Percentiles rank a stretch among this genome's conserved stretches.
Evolutionary conservation across 305 asterid genomes (phyloP).

Genomic region (Fraxinus paxiana): DNA sequence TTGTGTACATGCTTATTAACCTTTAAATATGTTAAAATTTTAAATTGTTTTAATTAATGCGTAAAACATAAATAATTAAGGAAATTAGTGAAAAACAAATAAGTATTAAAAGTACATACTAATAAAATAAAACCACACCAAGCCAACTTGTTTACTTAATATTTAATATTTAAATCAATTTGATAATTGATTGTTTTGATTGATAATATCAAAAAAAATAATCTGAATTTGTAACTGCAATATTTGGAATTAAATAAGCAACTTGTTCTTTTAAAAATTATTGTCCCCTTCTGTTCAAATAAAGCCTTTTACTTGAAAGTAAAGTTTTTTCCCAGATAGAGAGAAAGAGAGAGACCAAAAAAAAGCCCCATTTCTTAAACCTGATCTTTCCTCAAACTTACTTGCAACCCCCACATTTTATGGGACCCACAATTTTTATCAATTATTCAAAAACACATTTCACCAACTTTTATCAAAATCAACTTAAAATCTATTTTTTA

Average conservation of each 20-base stretch:
- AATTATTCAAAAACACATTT: neutral
- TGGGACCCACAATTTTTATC: neutral
- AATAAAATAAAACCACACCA: neutral
- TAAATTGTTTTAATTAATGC: neutral
- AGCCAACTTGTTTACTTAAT: neutral
- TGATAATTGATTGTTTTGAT: neutral
- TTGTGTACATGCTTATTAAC: neutral
- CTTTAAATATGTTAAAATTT: neutral
- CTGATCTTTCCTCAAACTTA: neutral
- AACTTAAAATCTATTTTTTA: neutral
- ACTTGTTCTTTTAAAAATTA: neutral
- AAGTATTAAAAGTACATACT: neutral
- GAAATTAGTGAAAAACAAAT: neutral
- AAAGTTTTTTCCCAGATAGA: neutral
- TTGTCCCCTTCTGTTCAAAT: neutral
- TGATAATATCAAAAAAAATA: neutral
- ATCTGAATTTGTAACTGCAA: neutral
- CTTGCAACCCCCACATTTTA: neutral
- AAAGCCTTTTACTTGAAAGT: neutral
- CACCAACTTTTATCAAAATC: neutral
- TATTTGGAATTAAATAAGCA: neutral
- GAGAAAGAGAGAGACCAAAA: too few relatives aligned
- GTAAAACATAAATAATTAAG: neutral
- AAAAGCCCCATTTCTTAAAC: neutral
- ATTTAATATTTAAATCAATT: neutral